A percentile compares a stretch with the other conserved stretches of the same genome.
phyloP scores from a whole-genome alignment of 2,329 filamentous ascomycete species.

The Ophiostoma angusticollis region DNA sequence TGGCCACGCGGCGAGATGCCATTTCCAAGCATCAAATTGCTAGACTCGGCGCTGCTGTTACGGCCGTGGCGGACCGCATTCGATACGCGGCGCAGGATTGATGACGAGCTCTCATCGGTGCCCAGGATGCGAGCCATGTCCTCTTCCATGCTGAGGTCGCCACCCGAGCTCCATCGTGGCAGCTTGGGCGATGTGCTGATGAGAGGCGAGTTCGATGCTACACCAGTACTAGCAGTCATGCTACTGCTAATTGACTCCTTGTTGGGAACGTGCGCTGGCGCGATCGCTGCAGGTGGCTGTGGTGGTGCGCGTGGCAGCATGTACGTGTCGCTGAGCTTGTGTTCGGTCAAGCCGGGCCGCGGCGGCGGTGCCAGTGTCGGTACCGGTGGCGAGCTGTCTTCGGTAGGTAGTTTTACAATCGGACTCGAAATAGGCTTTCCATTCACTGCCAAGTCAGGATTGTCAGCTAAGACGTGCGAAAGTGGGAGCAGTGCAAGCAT shows the following conservation, averaged over 20 bases:
- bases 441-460: conserved; percentile 22
- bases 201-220: conserved; percentile 26
- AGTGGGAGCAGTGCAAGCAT: not conserved
- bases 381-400: conserved; percentile 2
- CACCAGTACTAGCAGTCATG: conserved; percentile 20
- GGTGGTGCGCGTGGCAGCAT: conserved; percentile 46
- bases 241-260: conserved; percentile 35
- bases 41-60: conserved; percentile 63
- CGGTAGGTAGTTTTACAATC: conserved; percentile 5
- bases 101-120: conserved; percentile 62
- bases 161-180: conserved; percentile 63
- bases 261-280: conserved; percentile 21
- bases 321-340: conserved; percentile 39
- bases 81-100: conserved; percentile 76
- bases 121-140: conserved; percentile 84
- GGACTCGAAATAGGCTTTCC: conserved; percentile 19
- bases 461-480: too few species aligned
- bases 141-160: conserved; percentile 88
- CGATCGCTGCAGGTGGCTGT: conserved; percentile 37
- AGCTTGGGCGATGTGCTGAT: conserved; percentile 49
- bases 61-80: conserved; percentile 89
- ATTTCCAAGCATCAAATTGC: conserved; percentile 23
- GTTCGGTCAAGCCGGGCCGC: conserved; percentile 23
- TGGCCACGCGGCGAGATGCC: conserved; percentile 27
- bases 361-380: conserved; percentile 12